Percentiles rank a stretch among this genome's conserved stretches.
These are phyloP conservation scores for Trichosporon ovoides DNA, from an alignment of 1,284 basidiomycete genomes.

Conservation along the genomic window DNA sequence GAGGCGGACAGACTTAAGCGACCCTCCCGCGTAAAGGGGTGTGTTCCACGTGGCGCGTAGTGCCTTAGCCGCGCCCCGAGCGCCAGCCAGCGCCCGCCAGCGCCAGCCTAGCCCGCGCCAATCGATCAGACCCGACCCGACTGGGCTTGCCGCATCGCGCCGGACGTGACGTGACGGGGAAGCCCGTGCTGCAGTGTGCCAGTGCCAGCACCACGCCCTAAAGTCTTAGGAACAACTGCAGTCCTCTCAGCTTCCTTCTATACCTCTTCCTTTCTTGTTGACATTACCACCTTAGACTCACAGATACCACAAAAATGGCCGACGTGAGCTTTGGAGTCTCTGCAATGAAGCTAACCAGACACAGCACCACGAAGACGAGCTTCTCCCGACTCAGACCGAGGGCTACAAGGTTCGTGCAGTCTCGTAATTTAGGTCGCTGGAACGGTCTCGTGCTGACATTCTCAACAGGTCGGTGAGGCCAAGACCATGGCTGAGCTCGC, in stretches of 20 bases:
- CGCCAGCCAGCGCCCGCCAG: too few relatives aligned
- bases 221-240: too few relatives aligned
- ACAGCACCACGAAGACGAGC: constrained; percentile 34
- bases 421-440: not conserved
- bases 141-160: not conserved
- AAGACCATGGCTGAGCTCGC: constrained; percentile 55
- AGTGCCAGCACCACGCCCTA: constrained; percentile 1
- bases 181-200: not conserved
- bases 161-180: constrained; percentile 3
- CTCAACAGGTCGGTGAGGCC: constrained; percentile 41
- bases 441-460: not conserved
- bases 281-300: not conserved
- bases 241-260: too few relatives aligned
- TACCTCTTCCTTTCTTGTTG: too few relatives aligned
- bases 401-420: constrained; percentile 44
- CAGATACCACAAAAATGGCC: not conserved
- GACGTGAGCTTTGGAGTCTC: not conserved
- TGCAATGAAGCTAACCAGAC: not conserved
- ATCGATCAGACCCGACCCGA: too few relatives aligned
- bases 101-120: too few relatives aligned
- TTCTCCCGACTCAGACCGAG: constrained; percentile 43
- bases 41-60: too few relatives aligned
- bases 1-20: too few relatives aligned
- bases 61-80: too few relatives aligned
- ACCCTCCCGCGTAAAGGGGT: too few relatives aligned